These are phyloP conservation scores for Tetrahymena malaccensis DNA, from an alignment of 73 alveolate species.

Conservation along the genomic window DNA sequence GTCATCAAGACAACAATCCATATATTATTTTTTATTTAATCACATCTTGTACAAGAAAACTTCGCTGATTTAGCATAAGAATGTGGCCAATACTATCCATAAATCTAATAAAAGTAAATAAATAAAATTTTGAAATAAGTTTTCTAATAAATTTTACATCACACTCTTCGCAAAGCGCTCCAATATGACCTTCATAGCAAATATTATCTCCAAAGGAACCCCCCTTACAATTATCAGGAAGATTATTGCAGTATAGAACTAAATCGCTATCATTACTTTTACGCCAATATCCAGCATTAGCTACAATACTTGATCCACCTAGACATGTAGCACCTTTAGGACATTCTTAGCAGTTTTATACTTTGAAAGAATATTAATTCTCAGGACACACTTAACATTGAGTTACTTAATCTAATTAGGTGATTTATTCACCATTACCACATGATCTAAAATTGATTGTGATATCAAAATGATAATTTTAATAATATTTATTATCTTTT, in stretches of 20 bases:
- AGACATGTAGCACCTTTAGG: constrained; percentile 34
- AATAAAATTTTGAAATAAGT: too few species aligned
- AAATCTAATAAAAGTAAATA: background rate
- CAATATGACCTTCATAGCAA: constrained; percentile 28
- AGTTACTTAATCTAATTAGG: background rate
- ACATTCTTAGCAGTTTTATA: constrained; percentile 1
- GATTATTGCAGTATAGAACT: background rate
- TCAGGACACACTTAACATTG: constrained; percentile 10
- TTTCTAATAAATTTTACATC: background rate
- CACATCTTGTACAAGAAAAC: constrained; percentile 5
- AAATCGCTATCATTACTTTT: constrained; percentile 17
- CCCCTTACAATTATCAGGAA: background rate
- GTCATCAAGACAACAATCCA: background rate
- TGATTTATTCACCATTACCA: background rate
- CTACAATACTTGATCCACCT: constrained; percentile 26
- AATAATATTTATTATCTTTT: background rate
- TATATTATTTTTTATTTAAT: background rate
- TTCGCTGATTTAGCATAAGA: background rate
- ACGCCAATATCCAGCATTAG: constrained; percentile 53
- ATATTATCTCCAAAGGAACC: constrained; percentile 7
- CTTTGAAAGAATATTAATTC: background rate
- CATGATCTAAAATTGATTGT: background rate
- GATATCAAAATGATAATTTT: background rate
- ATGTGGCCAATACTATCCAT: background rate
- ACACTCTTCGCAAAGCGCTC: constrained; percentile 39